phyloP scores from a whole-genome alignment of 805 yeast species.

The Saccharomycopsis amapae region DNA sequence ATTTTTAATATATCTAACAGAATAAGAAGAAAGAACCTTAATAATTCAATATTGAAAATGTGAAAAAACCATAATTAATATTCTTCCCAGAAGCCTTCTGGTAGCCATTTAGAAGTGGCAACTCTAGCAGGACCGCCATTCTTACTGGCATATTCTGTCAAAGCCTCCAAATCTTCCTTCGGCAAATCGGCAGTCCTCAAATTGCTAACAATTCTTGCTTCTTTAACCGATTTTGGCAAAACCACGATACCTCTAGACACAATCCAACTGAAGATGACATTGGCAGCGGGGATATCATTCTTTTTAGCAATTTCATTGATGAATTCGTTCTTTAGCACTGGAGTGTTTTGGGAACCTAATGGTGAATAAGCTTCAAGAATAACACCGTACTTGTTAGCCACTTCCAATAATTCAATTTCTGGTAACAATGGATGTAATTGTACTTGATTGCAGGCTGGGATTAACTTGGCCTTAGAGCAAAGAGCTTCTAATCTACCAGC shows the following conservation, averaged over 20 bases:
- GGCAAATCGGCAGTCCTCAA: constrained; percentile 32
- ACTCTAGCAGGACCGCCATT: neutral
- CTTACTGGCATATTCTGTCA: constrained; percentile 29
- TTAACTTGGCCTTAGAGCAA: constrained; percentile 37
- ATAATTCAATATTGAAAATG: no score
- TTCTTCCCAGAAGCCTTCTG: constrained; percentile 14
- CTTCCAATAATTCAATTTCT: constrained; percentile 36
- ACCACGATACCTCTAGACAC: constrained; percentile 38
- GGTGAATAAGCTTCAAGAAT: constrained; percentile 42
- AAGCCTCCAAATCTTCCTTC: constrained; percentile 34
- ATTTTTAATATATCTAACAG: no score
- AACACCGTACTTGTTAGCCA: constrained; percentile 33
- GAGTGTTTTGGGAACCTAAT: constrained; percentile 28
- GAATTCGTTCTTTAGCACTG: constrained; percentile 38
- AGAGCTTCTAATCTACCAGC: constrained; percentile 41
- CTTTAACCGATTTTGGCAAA: constrained; percentile 67
- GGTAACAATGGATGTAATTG: constrained; percentile 52
- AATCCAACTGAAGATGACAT: constrained; percentile 41
- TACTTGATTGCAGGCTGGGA: constrained; percentile 44
- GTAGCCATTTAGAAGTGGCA: constrained; percentile 7
- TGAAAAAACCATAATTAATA: no score
- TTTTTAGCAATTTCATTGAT: constrained; percentile 39
- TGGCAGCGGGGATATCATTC: constrained; percentile 35
- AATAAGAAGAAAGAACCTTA: no score
- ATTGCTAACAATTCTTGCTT: constrained; percentile 47